Evolutionary conservation across 2,329 filamentous ascomycete species (phyloP), one percentile per base, ranked within the genome.

Genomic region (Aspergillus sp.): DNA sequence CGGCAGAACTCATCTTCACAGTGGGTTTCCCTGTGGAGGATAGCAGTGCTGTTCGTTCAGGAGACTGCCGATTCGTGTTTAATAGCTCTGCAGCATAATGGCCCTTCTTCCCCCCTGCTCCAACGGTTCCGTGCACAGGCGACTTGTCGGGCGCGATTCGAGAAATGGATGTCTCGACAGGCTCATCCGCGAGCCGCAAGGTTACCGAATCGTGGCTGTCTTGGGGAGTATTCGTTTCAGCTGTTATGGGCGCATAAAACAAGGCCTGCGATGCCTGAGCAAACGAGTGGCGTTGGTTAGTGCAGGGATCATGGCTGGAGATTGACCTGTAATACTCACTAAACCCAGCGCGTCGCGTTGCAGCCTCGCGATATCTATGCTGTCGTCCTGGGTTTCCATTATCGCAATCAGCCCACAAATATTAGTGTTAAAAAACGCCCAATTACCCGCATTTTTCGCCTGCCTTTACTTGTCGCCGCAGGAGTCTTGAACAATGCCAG

Each of bases 351-450:
- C 75, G 67, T 71, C 70, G 64, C 72, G 73, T 73, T 75, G 73
- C 58, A 77, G 60, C 59, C 70, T 69, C 51, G 64, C 68, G 39
- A 77, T 69, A 54, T 77, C 75, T 57, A 77, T 65, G 53, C 75
- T 77, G 57, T 76, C 71, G 32, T 71, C 67, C 52, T 76, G 73
- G 6, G 72, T 75, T 55, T 75, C 73, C 73, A 75, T 75, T 20
- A 24, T 59, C 36, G n/a, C 38, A 45, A 42, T 50, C 55, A 52
- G 18, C 41, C 50, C 38, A 38, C 18, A 7, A 13, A 36, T 34
- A 22, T 15, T 24, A 34, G 32, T 32, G 39, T 20, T 26, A 34
- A 8, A 13, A 34, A 8, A 13, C 4, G 7, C 13, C 24, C 6
- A n/a, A 9, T 18, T 15, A 4, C 12, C 15, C 20, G 47, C 55